A percentile compares a stretch with the other conserved stretches of the same genome.
phyloP scores from a whole-genome alignment of 2,329 filamentous ascomycete species.

The Colletotrichum sp. region DNA sequence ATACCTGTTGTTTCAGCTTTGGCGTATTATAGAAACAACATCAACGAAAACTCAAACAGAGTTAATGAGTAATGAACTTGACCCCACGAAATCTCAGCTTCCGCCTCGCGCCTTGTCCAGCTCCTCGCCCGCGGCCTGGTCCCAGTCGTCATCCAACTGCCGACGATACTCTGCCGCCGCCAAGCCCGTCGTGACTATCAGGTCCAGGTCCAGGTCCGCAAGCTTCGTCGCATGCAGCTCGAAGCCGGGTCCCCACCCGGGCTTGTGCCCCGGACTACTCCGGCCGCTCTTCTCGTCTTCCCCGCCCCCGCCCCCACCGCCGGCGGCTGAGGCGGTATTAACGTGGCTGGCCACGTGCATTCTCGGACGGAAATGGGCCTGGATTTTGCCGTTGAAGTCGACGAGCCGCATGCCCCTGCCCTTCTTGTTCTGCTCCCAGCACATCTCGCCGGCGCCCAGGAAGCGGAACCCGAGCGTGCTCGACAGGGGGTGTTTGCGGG shows the following conservation, averaged over 20 bases:
- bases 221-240: conserved; percentile 4
- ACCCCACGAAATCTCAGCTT: not conserved
- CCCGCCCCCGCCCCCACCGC: not conserved
- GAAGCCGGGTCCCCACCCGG: conserved; percentile 4
- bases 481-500: conserved; percentile 8
- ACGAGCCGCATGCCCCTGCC: conserved; percentile 10
- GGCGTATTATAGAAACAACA: not conserved
- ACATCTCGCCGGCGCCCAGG: conserved; percentile 6
- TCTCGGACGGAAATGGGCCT: conserved; percentile 3
- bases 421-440: conserved; percentile 6
- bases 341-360: not conserved
- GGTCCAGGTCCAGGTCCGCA: conserved; percentile 15
- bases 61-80: not conserved
- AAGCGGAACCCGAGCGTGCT: conserved; percentile 11
- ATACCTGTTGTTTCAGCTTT: not conserved
- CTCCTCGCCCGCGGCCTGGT: not conserved
- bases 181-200: conserved; percentile 18
- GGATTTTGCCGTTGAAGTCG: conserved; percentile 13
- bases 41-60: not conserved
- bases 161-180: conserved; percentile 19
- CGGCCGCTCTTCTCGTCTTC: not conserved
- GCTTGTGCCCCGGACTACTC: not conserved
- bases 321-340: not conserved
- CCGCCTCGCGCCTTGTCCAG: not conserved
- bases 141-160: conserved; percentile 12